Base-by-base conservation (phyloP, 106 monocot genomes). In the Apostasia shenzhenica region DNA sequence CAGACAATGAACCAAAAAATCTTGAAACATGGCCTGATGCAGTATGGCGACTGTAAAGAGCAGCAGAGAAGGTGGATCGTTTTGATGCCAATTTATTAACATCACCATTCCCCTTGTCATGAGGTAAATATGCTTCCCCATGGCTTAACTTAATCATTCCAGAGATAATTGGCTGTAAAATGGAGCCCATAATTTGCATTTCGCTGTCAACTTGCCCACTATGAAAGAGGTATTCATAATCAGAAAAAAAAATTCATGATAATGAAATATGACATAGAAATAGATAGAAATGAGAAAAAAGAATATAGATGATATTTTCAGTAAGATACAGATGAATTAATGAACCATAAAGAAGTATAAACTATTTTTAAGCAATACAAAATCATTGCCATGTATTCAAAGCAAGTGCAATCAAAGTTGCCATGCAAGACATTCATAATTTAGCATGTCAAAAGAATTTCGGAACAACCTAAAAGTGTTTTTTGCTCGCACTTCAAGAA, bases 61-160 rank as follows among this genome's bases (percentile, higher is more conserved):
- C 71, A 81, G 78, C 61, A 61, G 83, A 73, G 74, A 84, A 93
- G 53, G 72, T 73, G 48, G 90, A 63, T 61, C 61, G 71, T 11
- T 77, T 85, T 74, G 87, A 85, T 57, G 83, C 54, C 79, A 97
- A 67, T 68, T 77, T 84, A 72, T 89, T 81, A 60, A 78, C 63
- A 45, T 77, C 81, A 54, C 92, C 86, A 77, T 93, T 90, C n/a
- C 99, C 84, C 67, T 90, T 99, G 63, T 93, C 92, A 80, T 99
- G 99, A 56, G 99, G 93, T 79, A 99, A 67, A 75, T 99, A 99
- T 64, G 99, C 99, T 84, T 99, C 99, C n/a, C 99, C 99, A 70
- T 90, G 99, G 70, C 99, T 99, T 72, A 99, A 75, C 65, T 88
- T 85, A 58, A 93, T 85, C 81, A 80, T 85, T 72, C 99, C 99